Conservation (phyloP, 2,329 filamentous ascomycete species). For the Aspergillus unguis region DNA sequence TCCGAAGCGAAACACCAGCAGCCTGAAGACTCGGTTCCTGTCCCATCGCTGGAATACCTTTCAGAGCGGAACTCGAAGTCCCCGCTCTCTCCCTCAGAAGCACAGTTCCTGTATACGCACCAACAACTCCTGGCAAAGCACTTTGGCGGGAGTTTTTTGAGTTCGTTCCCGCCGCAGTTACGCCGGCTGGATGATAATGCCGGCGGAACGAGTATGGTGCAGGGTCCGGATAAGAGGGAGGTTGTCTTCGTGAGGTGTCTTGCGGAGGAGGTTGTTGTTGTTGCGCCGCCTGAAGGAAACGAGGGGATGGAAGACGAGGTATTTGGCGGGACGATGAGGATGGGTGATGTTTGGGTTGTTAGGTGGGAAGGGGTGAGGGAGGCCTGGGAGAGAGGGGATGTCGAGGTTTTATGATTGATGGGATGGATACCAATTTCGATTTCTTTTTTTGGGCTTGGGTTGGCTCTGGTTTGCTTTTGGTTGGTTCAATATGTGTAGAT, state of each 20-base stretch:
- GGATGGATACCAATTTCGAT: not conserved
- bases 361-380: conserved; percentile 70
- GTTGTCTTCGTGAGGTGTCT: conserved; percentile 76
- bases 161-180: conserved; percentile 72
- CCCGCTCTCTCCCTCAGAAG: conserved; percentile 72
- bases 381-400: conserved; percentile 43
- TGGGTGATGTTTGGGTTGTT: conserved; percentile 66
- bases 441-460: not conserved
- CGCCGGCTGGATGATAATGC: conserved; percentile 87
- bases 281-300: conserved; percentile 29
- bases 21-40: conserved; percentile 33
- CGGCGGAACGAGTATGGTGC: conserved; percentile 89
- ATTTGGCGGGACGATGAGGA: conserved; percentile 41
- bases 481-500: not conserved
- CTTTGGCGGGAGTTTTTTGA: conserved; percentile 80
- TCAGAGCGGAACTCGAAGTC: conserved; percentile 20
- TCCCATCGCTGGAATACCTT: conserved; percentile 19
- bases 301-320: conserved; percentile 29
- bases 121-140: conserved; percentile 80
- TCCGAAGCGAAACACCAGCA: conserved; percentile 17
- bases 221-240: conserved; percentile 74
- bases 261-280: conserved; percentile 46
- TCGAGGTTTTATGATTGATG: conserved; percentile 33
- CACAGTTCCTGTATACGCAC: conserved; percentile 78
- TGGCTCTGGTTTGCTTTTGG: no score